Percentiles rank a stretch among this genome's conserved stretches.
phyloP scores from a whole-genome alignment of 768 basidiomycete species.

The Leccinum uliginosum region DNA sequence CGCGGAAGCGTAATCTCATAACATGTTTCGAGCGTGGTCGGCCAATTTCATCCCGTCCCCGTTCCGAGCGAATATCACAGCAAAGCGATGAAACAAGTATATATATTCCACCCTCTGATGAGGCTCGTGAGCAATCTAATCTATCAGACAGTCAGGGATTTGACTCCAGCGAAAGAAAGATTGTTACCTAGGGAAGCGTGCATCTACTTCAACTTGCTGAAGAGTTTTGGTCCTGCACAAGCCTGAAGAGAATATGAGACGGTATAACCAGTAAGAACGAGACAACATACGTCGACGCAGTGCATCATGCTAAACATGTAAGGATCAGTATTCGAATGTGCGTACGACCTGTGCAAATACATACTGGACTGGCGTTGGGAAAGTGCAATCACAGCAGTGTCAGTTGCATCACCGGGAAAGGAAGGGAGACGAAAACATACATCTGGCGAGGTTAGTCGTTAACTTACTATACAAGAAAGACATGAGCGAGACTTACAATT shows the following conservation, averaged over 20 bases:
- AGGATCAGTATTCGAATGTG: conserved; percentile 3
- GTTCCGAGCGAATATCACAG: not conserved
- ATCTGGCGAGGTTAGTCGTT: conserved; percentile 12
- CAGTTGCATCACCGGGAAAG: conserved; percentile 1
- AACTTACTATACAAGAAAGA: not conserved
- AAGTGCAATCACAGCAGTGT: conserved; percentile 2
- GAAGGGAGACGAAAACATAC: conserved; percentile 15
- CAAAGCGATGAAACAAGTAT: conserved; percentile 1
- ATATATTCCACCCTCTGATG: conserved; percentile 12
- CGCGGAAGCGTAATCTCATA: not conserved
- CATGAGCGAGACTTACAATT: conserved; percentile 55
- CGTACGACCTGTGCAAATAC: conserved; percentile 26
- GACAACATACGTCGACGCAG: conserved; percentile 72
- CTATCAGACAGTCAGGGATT: conserved; percentile 2
- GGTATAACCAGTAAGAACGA: not conserved
- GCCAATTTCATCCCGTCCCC: not conserved
- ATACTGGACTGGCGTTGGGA: conserved; percentile 57
- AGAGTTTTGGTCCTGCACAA: conserved; percentile 75
- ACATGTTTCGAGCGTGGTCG: not conserved
- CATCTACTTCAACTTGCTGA: conserved; percentile 56
- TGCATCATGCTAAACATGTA: conserved; percentile 72
- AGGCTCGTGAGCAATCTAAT: conserved; percentile 11
- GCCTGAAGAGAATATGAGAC: conserved; percentile 26
- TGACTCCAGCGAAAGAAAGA: not conserved
- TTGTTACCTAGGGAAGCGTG: conserved; percentile 16